These are phyloP conservation scores for Candida schatavii DNA, from an alignment of 805 yeast species.

Conservation along the genomic window DNA sequence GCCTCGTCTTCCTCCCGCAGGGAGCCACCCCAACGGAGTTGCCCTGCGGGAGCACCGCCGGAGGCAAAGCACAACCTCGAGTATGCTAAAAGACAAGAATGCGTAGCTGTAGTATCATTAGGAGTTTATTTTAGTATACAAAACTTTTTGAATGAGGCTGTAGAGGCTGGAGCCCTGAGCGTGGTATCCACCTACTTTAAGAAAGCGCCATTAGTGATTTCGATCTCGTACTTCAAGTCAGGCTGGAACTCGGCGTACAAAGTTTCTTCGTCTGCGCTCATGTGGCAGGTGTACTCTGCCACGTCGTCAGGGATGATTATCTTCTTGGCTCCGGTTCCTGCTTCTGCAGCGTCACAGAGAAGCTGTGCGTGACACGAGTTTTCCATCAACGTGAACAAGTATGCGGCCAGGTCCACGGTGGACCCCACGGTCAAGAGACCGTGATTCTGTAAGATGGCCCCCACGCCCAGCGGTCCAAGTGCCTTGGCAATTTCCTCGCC, in stretches of 20 bases:
- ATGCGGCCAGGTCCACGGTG: conserved; percentile 75
- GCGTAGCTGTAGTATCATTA: background rate
- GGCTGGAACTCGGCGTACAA: conserved; percentile 73
- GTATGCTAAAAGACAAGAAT: too few species aligned
- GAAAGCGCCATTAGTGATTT: conserved; percentile 19
- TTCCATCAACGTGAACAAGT: conserved; percentile 61
- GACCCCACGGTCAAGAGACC: conserved; percentile 69
- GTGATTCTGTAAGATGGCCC: conserved; percentile 66
- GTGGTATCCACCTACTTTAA: conserved; percentile 12
- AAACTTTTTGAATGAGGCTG: background rate
- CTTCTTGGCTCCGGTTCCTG: conserved; percentile 6
- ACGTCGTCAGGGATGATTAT: conserved; percentile 18
- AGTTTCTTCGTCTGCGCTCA: conserved; percentile 63
- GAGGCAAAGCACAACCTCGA: too few species aligned
- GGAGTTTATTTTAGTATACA: background rate
- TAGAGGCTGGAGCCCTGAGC: background rate
- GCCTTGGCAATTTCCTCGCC: conserved; percentile 61
- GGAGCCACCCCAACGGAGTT: too few species aligned
- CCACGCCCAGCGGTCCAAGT: conserved; percentile 51
- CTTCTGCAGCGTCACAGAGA: conserved; percentile 44
- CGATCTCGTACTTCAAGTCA: conserved; percentile 48
- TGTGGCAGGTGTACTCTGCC: conserved; percentile 59
- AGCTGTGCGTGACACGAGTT: conserved; percentile 64
- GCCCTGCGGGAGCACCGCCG: too few species aligned
- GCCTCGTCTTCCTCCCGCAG: too few species aligned